Evolutionary conservation across 108 stramenopile genomes (phyloP).

Genomic region (Discostella pseudostelligera): DNA sequence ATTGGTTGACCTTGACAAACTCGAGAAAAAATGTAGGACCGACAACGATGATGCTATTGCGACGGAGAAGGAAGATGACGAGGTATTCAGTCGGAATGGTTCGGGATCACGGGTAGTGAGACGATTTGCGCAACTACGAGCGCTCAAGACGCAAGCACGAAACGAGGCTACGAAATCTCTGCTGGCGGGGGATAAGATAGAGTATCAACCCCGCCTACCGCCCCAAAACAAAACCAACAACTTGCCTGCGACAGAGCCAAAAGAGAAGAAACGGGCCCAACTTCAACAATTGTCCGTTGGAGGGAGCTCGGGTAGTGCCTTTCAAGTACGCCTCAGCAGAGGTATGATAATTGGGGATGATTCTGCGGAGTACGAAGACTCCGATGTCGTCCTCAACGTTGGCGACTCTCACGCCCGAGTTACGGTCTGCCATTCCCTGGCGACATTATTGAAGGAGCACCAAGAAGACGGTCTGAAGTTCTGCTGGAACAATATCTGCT

Average conservation of each 20-base stretch:
- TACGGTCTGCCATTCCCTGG: conserved; percentile 48
- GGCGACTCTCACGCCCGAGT: conserved; percentile 25
- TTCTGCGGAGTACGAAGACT: conserved; percentile 22
- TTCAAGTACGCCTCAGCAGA: conserved; percentile 7
- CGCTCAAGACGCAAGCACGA: conserved; percentile 12
- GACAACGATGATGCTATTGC: conserved; percentile 34
- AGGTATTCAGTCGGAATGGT: conserved; percentile 25
- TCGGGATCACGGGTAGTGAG: conserved; percentile 18
- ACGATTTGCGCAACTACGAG: conserved; percentile 15
- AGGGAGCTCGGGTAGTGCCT: neutral
- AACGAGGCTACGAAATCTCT: conserved; percentile 13
- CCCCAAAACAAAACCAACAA: neutral
- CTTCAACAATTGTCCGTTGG: conserved; percentile 9
- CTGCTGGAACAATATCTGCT: conserved; percentile 67
- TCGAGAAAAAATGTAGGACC: conserved; percentile 32
- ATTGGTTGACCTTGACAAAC: conserved; percentile 34
- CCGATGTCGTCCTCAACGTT: conserved; percentile 33
- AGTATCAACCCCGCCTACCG: conserved; percentile 33
- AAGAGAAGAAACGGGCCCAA: conserved; percentile 46
- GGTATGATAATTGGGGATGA: conserved; percentile 21
- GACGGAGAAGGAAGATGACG: conserved; percentile 16
- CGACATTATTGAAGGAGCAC: conserved; percentile 58
- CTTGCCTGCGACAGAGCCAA: conserved; percentile 8
- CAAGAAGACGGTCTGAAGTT: conserved; percentile 72
- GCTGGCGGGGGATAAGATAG: conserved; percentile 10